A percentile compares a stretch with the other conserved stretches of the same genome.
Evolutionary conservation across 2,329 filamentous ascomycete genomes (phyloP).

Genomic region (Xylariaceae sp.): DNA sequence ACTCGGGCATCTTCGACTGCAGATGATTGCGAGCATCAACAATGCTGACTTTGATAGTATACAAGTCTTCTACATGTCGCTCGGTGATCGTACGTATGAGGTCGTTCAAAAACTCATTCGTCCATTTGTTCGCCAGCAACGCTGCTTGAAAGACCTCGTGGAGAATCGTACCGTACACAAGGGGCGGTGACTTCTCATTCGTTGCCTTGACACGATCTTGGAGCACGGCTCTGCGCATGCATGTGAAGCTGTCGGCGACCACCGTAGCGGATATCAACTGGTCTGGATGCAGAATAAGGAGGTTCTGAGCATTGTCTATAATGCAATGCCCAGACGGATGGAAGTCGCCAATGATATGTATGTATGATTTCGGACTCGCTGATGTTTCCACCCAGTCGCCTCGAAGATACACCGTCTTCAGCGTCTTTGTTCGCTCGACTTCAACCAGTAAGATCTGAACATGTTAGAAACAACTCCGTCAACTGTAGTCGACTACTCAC

Average conservation of each 20-base stretch:
- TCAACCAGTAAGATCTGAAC: conserved; percentile 74
- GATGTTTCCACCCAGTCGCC: conserved; percentile 83
- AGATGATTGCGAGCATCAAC: conserved; percentile 73
- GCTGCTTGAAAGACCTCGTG: conserved; percentile 95
- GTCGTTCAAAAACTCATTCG: conserved; percentile 57
- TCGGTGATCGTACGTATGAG: conserved; percentile 65
- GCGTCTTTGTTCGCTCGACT: conserved; percentile 63
- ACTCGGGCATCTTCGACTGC: conserved; percentile 72
- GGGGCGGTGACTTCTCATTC: conserved; percentile 68
- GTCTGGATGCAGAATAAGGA: conserved; percentile 89
- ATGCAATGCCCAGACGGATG: conserved; percentile 65
- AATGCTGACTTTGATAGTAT: conserved; percentile 74
- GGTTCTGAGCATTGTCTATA: conserved; percentile 74
- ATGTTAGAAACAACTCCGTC: conserved; percentile 13
- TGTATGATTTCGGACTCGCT: conserved; percentile 66
- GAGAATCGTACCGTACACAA: conserved; percentile 88
- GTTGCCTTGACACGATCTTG: conserved; percentile 94
- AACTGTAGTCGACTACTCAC: conserved; percentile 40
- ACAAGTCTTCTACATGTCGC: conserved; percentile 81
- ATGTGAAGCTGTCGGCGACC: conserved; percentile 93
- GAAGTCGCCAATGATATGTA: conserved; percentile 82
- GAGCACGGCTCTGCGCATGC: conserved; percentile 82
- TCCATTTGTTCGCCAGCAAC: conserved; percentile 77
- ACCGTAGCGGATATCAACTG: conserved; percentile 93
- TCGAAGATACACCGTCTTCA: conserved; percentile 68